Percentiles rank a stretch among this genome's conserved stretches.
Conservation (phyloP, 345 rosid genomes). For the Tarenaya hassleriana region DNA sequence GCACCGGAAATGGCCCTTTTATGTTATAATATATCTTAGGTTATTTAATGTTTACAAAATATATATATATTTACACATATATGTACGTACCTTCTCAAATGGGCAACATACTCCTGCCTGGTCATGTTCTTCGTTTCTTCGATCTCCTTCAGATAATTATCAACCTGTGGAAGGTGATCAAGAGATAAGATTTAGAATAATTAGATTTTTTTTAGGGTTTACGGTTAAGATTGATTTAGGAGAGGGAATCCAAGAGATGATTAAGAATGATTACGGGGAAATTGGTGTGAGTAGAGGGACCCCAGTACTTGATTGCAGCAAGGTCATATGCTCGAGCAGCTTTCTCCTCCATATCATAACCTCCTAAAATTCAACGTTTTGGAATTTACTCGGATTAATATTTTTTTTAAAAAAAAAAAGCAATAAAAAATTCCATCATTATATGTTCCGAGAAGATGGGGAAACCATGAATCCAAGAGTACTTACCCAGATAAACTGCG, state of each 20-base stretch:
- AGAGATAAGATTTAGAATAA: no score
- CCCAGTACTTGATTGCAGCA: slow-evolving; percentile 99
- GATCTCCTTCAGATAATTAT: slow-evolving; percentile 66
- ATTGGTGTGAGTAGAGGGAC: slow-evolving; percentile 84
- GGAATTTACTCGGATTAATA: slow-evolving; percentile 21
- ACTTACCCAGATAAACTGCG: slow-evolving; percentile 89
- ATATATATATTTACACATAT: background rate
- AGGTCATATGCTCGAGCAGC: slow-evolving; percentile 97
- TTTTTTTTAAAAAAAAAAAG: slow-evolving; percentile 21
- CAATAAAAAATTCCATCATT: slow-evolving; percentile 29
- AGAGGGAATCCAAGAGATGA: no score
- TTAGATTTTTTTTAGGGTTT: no score
- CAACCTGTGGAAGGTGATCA: no score
- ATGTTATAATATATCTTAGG: no score
- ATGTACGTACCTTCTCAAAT: slow-evolving; percentile 55
- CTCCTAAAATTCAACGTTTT: slow-evolving; percentile 57
- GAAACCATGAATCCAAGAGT: slow-evolving; percentile 24
- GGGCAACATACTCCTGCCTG: slow-evolving; percentile 92
- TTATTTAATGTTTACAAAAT: no score
- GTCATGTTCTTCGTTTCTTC: slow-evolving; percentile 84
- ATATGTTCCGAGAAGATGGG: slow-evolving; percentile 18
- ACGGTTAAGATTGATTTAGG: no score
- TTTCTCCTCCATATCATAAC: slow-evolving; percentile 98
- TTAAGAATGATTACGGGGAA: slow-evolving; percentile 56
- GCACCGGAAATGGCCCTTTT: no score